Evolutionary conservation across 345 rosid species (phyloP).

Genomic region (Eucalyptus albens): DNA sequence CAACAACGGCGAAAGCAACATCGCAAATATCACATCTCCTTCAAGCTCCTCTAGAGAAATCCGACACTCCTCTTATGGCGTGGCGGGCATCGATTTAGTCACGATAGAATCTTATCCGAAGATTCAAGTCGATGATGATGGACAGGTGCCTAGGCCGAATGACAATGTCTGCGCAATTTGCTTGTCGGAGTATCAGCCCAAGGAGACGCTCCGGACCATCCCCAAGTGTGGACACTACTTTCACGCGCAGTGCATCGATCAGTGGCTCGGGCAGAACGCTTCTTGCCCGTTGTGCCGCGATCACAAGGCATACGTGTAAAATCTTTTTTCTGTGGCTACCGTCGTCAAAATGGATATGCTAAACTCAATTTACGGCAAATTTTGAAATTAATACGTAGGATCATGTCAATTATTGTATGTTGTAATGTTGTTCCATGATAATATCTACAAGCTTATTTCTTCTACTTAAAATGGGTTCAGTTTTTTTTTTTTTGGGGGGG

Average conservation of each 20-base stretch:
- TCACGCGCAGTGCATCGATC: background rate
- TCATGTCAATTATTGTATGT: background rate
- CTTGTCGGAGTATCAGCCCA: background rate
- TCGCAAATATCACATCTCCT: background rate
- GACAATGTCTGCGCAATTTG: background rate
- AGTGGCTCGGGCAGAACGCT: background rate
- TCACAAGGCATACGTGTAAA: background rate
- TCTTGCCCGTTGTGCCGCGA: background rate
- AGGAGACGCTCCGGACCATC: background rate
- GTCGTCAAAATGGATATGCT: background rate
- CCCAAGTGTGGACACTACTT: background rate
- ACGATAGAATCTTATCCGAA: background rate
- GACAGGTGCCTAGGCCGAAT: background rate
- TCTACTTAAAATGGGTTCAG: background rate
- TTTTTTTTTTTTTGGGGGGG: no score
- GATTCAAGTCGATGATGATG: background rate
- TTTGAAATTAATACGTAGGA: background rate
- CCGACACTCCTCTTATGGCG: background rate
- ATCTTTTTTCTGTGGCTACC: background rate
- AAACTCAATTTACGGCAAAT: background rate
- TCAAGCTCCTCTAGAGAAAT: background rate
- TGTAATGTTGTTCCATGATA: background rate
- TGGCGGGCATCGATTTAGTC: background rate
- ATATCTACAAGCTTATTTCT: background rate
- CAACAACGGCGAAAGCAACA: background rate